These are phyloP conservation scores for Tulasnella sp. DNA, from an alignment of 768 basidiomycete species.

Conservation along the genomic window DNA sequence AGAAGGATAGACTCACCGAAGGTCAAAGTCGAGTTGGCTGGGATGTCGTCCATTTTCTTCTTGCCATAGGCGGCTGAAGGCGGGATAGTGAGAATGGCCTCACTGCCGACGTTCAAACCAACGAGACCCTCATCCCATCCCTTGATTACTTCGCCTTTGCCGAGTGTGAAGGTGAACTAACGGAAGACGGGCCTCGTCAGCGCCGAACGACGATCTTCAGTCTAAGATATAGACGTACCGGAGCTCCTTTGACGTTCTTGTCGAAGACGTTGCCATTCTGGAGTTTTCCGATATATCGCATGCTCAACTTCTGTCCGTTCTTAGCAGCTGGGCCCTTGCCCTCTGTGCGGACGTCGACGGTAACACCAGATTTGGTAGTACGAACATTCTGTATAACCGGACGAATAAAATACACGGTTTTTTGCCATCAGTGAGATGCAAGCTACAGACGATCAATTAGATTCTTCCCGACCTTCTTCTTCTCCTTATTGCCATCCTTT, in stretches of 20 bases:
- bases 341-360: conserved; percentile 50
- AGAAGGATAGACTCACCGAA: conserved; percentile 40
- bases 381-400: conserved; percentile 4
- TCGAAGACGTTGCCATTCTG: conserved; percentile 43
- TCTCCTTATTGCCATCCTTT: conserved; percentile 35
- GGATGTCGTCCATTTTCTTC: conserved; percentile 47
- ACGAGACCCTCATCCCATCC: conserved; percentile 51
- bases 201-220: not conserved
- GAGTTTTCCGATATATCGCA: conserved; percentile 55
- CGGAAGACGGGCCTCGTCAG: not conserved
- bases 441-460: conserved; percentile 11
- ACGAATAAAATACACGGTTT: conserved; percentile 4
- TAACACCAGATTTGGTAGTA: conserved; percentile 47
- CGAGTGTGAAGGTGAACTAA: conserved; percentile 47
- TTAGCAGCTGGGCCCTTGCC: conserved; percentile 51
- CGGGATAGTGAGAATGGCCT: conserved; percentile 49
- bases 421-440: not conserved
- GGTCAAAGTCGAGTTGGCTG: conserved; percentile 47
- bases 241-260: conserved; percentile 48
- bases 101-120: conserved; percentile 53
- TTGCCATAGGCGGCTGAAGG: conserved; percentile 42
- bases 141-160: conserved; percentile 53
- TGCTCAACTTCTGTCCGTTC: conserved; percentile 50
- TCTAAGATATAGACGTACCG: conserved; percentile 44
- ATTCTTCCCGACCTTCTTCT: conserved; percentile 36